phyloP scores from a whole-genome alignment of 192 early-diverging fungal genomes.

The Powellomyces hirtus region DNA sequence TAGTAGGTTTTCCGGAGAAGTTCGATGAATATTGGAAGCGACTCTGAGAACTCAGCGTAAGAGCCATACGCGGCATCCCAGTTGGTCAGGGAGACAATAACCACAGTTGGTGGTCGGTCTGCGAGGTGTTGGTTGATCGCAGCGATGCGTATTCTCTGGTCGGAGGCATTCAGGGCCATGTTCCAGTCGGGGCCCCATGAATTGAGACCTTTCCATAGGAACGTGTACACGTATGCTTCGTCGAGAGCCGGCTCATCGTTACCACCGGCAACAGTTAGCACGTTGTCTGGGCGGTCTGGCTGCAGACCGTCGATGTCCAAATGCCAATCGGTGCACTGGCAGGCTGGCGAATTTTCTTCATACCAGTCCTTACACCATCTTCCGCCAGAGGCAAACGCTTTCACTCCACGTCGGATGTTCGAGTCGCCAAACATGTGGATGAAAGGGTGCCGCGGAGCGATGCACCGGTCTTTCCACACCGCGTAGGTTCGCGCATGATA shows the following conservation, averaged over 20 bases:
- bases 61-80: conserved; percentile 5
- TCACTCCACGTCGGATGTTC: not conserved
- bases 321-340: not conserved
- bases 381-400: not conserved
- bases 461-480: not conserved
- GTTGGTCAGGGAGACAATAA: not conserved
- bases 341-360: not conserved
- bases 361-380: conserved; percentile 7
- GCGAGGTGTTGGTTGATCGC: no score
- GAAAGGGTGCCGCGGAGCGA: not conserved
- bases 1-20: not conserved
- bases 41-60: not conserved
- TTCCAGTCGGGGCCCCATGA: conserved; percentile 11
- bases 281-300: not conserved
- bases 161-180: not conserved
- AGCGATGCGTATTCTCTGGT: no score
- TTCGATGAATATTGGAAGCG: not conserved
- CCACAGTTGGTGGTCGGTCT: not conserved
- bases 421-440: not conserved
- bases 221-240: not conserved
- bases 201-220: conserved; percentile 15
- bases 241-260: not conserved
- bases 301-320: not conserved
- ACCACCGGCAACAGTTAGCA: not conserved
- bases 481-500: not conserved